phyloP scores from a whole-genome alignment of 805 yeast species.

The Martiniozyma abietophila region DNA sequence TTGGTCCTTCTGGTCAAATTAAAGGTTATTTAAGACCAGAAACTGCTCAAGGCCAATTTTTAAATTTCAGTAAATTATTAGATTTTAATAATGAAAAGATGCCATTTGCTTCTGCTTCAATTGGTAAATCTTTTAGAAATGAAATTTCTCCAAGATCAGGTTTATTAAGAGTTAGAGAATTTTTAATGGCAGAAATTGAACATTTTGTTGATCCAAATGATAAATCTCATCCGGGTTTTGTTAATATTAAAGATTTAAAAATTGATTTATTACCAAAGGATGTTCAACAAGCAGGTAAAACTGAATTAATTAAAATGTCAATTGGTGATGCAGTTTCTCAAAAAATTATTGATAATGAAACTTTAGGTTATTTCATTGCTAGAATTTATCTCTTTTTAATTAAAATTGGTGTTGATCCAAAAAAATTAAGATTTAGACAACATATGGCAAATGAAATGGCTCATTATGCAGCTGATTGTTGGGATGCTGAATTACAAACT shows the following conservation, averaged over 20 bases:
- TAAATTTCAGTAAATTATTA: conserved; percentile 86
- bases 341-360: conserved; percentile 91
- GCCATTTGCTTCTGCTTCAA: conserved; percentile 99
- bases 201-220: conserved; percentile 93
- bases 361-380: conserved; percentile 93
- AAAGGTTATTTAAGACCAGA: conserved; percentile 97
- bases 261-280: conserved; percentile 77
- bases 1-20: conserved; percentile 95
- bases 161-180: conserved; percentile 94
- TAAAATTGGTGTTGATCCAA: conserved; percentile 84
- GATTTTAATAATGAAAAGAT: conserved; percentile 93
- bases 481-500: conserved; percentile 97
- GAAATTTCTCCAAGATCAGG: conserved; percentile 99
- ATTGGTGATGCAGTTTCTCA: conserved; percentile 85
- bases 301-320: conserved; percentile 52
- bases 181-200: conserved; percentile 98
- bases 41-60: conserved; percentile 99
- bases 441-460: conserved; percentile 99
- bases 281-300: conserved; percentile 80
- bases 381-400: conserved; percentile 79
- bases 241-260: conserved; percentile 61
- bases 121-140: conserved; percentile 97
- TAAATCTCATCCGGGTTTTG: conserved; percentile 75
- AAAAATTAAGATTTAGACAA: conserved; percentile 90
- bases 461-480: conserved; percentile 97